Conservation (phyloP, 2,329 filamentous ascomycete genomes). For the Colletotrichum sidae region DNA sequence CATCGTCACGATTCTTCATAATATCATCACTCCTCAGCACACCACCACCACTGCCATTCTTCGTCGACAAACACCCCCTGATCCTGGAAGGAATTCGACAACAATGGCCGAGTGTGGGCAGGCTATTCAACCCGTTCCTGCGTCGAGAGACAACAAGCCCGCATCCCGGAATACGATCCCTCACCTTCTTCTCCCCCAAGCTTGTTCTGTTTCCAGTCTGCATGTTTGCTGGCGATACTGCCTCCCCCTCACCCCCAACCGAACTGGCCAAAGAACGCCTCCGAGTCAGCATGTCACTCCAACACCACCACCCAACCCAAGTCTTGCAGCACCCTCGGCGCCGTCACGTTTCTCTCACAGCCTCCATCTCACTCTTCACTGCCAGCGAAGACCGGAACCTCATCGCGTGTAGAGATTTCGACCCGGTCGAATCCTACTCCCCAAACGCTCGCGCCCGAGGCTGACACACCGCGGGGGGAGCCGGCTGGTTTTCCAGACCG, state of each 20-base stretch:
- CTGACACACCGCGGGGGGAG: too few relatives aligned
- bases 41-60: neutral
- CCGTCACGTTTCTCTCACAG: neutral
- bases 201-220: neutral
- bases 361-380: neutral
- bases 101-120: constrained; percentile 5
- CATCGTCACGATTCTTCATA: constrained; percentile 24
- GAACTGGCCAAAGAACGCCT: neutral
- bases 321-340: neutral
- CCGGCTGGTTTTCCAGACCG: too few relatives aligned
- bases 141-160: constrained; percentile 19
- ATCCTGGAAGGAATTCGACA: constrained; percentile 1
- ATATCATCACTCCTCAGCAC: constrained; percentile 15
- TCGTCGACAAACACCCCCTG: neutral
- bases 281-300: neutral
- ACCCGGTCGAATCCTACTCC: too few relatives aligned
- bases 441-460: too few relatives aligned
- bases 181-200: neutral
- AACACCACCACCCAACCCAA: neutral
- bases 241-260: neutral
- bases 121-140: constrained; percentile 18
- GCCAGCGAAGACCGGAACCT: too few relatives aligned
- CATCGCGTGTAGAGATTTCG: too few relatives aligned
- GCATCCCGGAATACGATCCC: neutral
- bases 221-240: neutral